Evolutionary conservation across 2,329 filamentous ascomycete species (phyloP).

Genomic region (Fusarium napiforme): DNA sequence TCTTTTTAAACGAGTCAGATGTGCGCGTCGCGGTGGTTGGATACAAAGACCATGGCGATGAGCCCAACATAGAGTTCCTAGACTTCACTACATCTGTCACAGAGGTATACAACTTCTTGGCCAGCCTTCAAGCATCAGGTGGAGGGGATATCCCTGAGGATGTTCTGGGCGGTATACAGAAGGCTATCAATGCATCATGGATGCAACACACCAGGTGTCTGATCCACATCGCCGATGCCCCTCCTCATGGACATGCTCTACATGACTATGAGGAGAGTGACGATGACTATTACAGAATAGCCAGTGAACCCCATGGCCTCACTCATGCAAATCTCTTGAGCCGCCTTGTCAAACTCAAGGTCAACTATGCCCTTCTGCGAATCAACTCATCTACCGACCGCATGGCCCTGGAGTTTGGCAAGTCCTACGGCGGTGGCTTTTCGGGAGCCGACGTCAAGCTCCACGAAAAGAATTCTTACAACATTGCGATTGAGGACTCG

Average conservation of each 20-base stretch:
- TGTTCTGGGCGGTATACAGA: constrained; percentile 49
- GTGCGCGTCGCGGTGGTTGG: constrained; percentile 51
- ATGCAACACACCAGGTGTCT: constrained; percentile 47
- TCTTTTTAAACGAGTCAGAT: constrained; percentile 50
- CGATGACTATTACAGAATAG: constrained; percentile 2
- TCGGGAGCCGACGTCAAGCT: neutral
- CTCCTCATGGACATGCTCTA: constrained; percentile 17
- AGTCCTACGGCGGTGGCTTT: neutral
- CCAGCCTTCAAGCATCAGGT: constrained; percentile 25
- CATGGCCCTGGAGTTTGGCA: neutral
- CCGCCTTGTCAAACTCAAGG: neutral
- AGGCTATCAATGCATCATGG: constrained; percentile 49
- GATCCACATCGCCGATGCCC: constrained; percentile 30
- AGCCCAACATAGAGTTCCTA: constrained; percentile 13
- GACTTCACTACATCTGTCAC: constrained; percentile 18
- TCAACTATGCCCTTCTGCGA: constrained; percentile 22
- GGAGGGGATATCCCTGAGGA: constrained; percentile 51
- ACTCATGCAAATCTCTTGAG: neutral
- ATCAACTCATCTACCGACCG: constrained; percentile 4
- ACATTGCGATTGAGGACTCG: neutral
- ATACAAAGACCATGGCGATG: constrained; percentile 50
- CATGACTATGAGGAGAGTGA: constrained; percentile 1
- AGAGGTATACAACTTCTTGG: neutral
- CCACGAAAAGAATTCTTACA: neutral
- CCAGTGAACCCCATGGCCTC: neutral